Percentiles rank a stretch among this genome's conserved stretches.
Conservation (phyloP, 257 asterid species). For the Primulina huaijiensis region DNA sequence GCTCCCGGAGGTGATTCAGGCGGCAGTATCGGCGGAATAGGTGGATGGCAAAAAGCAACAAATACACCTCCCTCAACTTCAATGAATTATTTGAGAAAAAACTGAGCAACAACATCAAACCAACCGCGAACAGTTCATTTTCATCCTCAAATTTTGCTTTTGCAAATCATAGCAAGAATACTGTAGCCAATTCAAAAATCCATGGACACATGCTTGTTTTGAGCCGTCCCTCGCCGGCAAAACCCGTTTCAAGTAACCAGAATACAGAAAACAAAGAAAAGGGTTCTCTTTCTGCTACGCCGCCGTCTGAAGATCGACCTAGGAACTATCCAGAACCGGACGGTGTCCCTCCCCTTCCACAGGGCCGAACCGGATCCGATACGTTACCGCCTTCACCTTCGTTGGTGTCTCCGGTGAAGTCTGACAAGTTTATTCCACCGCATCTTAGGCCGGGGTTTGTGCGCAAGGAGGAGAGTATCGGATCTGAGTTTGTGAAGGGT, state of each 20-base stretch:
- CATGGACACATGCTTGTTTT: constrained; percentile 85
- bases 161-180: constrained; percentile 36
- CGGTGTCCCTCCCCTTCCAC: constrained; percentile 62
- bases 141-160: constrained; percentile 18
- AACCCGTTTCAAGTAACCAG: constrained; percentile 44
- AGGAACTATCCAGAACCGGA: constrained; percentile 35
- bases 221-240: constrained; percentile 58
- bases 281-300: constrained; percentile 20
- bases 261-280: constrained; percentile 29
- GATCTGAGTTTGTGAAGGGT: constrained; percentile 41
- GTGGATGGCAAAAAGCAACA: constrained; percentile 91
- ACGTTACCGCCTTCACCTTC: constrained; percentile 35
- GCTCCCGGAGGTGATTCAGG: constrained; percentile 42
- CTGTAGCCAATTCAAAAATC: constrained; percentile 56
- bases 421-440: constrained; percentile 66
- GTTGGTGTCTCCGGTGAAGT: constrained; percentile 34
- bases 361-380: constrained; percentile 63
- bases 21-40: constrained; percentile 37
- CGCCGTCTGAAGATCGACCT: constrained; percentile 37
- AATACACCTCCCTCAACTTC: constrained; percentile 70
- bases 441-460: constrained; percentile 83
- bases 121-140: constrained; percentile 29
- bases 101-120: constrained; percentile 32
- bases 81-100: constrained; percentile 72
- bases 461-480: constrained; percentile 66